Evolutionary conservation across 2,329 filamentous ascomycete species (phyloP).

Genomic region (Knoxdaviesia capensis): DNA sequence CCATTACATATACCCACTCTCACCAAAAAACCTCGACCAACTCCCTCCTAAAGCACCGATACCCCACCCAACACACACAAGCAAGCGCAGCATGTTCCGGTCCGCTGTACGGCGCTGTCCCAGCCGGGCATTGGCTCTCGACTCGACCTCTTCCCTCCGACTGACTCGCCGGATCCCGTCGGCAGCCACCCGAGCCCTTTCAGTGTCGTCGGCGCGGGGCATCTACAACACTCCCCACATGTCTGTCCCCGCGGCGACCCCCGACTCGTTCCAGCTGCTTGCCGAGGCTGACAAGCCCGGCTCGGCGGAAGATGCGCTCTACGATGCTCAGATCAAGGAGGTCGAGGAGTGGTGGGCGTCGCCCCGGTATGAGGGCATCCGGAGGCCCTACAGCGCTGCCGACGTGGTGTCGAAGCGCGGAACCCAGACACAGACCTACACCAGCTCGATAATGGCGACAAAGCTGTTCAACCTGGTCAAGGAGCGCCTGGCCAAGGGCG

Average conservation of each 20-base stretch:
- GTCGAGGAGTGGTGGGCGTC: conserved; percentile 82
- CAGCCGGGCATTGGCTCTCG: too few species aligned
- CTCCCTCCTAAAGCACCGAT: too few species aligned
- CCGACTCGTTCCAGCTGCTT: conserved; percentile 73
- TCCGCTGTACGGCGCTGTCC: too few species aligned
- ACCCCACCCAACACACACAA: too few species aligned
- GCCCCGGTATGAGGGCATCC: conserved; percentile 73
- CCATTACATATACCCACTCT: too few species aligned
- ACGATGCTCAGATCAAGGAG: conserved; percentile 63
- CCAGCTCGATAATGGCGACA: conserved; percentile 83
- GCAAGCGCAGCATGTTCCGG: too few species aligned
- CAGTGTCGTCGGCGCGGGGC: too few species aligned
- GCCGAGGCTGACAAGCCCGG: conserved; percentile 60
- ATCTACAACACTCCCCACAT: background rate
- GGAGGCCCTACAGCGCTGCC: conserved; percentile 71
- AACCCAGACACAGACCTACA: conserved; percentile 67
- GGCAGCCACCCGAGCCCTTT: too few species aligned
- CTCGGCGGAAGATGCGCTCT: conserved; percentile 64
- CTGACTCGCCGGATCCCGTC: too few species aligned
- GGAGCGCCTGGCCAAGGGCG: conserved; percentile 53
- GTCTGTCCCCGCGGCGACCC: conserved; percentile 17
- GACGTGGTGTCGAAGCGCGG: conserved; percentile 91
- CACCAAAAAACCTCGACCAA: too few species aligned
- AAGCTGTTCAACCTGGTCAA: conserved; percentile 84
- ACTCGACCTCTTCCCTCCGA: too few species aligned